Evolutionary conservation across 116 monocot genomes (phyloP).

Genomic region (Posidonia oceanica): DNA sequence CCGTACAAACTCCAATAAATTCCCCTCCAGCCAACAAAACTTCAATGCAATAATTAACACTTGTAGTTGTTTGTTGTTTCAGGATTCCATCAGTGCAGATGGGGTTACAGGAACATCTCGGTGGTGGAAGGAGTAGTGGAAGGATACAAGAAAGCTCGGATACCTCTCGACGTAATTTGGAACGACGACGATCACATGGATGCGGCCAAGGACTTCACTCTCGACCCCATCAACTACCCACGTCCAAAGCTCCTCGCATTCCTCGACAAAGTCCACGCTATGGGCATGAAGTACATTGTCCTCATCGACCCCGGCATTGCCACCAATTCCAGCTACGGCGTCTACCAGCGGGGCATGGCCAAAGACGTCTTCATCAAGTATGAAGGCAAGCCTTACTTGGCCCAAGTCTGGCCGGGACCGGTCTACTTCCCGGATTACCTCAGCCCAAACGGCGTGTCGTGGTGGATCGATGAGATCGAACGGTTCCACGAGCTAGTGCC

Average conservation of each 20-base stretch:
- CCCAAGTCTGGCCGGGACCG: constrained; percentile 94
- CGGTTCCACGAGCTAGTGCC: constrained; percentile 81
- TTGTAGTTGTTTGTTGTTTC: not conserved
- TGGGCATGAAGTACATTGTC: constrained; percentile 86
- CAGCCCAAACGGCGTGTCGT: constrained; percentile 55
- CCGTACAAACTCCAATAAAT: not conserved
- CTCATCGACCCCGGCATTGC: constrained; percentile 90
- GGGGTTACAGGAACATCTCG: constrained; percentile 90
- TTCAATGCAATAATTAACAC: not conserved
- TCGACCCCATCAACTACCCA: constrained; percentile 75
- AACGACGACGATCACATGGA: constrained; percentile 99
- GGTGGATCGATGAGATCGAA: constrained; percentile 84
- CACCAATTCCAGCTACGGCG: constrained; percentile 68
- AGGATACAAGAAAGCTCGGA: constrained; percentile 60
- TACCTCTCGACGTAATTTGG: constrained; percentile 96
- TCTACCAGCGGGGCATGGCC: constrained; percentile 58
- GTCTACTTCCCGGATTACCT: constrained; percentile 95
- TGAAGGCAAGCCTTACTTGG: constrained; percentile 75
- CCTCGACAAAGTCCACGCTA: constrained; percentile 67
- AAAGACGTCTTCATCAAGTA: constrained; percentile 86
- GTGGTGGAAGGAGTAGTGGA: constrained; percentile 94
- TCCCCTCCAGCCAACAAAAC: not conserved
- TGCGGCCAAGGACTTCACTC: constrained; percentile 88
- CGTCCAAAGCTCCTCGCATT: constrained; percentile 49
- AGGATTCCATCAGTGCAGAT: constrained; percentile 99